Base-by-base conservation (phyloP, 2,329 filamentous ascomycete genomes). In the Triangularia verruculosa region DNA sequence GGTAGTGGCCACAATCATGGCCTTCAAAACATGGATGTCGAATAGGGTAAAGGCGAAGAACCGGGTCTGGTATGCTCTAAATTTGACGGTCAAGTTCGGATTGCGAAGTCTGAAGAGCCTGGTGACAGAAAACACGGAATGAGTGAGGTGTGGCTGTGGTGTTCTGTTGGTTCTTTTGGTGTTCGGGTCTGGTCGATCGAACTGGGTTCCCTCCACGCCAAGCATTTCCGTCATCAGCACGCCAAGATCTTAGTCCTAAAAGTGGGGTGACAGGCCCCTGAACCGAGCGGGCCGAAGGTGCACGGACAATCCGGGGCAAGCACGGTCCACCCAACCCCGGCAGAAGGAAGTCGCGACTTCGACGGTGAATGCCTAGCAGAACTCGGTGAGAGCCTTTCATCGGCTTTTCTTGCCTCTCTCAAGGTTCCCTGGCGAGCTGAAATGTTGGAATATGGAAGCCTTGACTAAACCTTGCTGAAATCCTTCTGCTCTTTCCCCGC, bases 121-220 rank as follows among this genome's bases (percentile, higher is more conserved):
- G 20, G 56, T 25, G 22, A 2, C 28, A 39, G 13, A 57, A 57
- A 30, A 57, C 4, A 34, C 32, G 15, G 32, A 57, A 59, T 25
- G 25, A 27, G 17, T 17, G 39, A 22, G 24, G 13, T 30, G 57
- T 24, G 57, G 57, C 57, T 59, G 57, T 30, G 57, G 32, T 59
- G 57, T 59, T 47, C 30, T 51, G 57, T 59, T 59, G 57, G 57
- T 52, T 52, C 34, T 39, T 7, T 17, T 13, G 17, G 20, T 27
- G 43, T 57, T 54, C 25, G 54, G 59, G 24, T 39, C 30, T 61
- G 27, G 15, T 20, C 39, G 4, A 22, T 47, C 39, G 39, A 47
- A 51, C 30, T 34, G 47, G 63, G 63, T 57, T 63, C 54, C 64
- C 64, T 66, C 39, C 39, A 61, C 61, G 64, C 64, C 61, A 51